Evolutionary conservation across 768 basidiomycete species (phyloP).

Genomic region (Tulasnella sp.): DNA sequence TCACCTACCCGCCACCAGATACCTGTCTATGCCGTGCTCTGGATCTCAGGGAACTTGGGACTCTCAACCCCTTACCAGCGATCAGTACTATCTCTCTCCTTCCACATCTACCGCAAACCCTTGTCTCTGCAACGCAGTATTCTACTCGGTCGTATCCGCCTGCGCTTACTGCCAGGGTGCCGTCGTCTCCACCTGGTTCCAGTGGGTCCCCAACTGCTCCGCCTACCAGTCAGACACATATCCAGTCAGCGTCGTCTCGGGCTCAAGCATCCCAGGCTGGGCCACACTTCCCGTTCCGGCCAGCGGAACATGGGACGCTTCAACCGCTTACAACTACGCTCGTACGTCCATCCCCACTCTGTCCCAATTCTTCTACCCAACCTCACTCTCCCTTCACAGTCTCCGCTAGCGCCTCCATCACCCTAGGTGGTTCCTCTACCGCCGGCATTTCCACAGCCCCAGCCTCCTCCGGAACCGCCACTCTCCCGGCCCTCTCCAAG

Average conservation of each 20-base stretch:
- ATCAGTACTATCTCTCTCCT: background rate
- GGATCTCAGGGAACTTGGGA: background rate
- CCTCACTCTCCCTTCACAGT: background rate
- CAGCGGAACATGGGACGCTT: background rate
- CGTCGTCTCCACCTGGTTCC: background rate
- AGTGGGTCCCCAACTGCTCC: background rate
- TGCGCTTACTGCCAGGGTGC: background rate
- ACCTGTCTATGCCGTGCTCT: background rate
- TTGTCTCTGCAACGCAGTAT: background rate
- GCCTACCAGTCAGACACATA: background rate
- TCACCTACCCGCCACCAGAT: background rate
- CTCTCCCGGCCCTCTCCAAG: background rate
- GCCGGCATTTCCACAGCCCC: background rate
- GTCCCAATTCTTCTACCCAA: background rate
- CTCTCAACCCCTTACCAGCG: background rate
- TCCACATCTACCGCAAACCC: background rate
- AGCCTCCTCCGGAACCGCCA: background rate
- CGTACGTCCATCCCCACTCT: background rate
- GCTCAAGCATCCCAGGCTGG: background rate
- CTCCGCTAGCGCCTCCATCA: background rate
- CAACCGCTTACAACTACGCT: background rate
- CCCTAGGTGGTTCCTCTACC: background rate
- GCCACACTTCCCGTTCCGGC: background rate
- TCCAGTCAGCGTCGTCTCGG: background rate
- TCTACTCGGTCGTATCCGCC: background rate